Base-by-base conservation (phyloP, 148 eudicot genomes). In the Rhododendron henanense region DNA sequence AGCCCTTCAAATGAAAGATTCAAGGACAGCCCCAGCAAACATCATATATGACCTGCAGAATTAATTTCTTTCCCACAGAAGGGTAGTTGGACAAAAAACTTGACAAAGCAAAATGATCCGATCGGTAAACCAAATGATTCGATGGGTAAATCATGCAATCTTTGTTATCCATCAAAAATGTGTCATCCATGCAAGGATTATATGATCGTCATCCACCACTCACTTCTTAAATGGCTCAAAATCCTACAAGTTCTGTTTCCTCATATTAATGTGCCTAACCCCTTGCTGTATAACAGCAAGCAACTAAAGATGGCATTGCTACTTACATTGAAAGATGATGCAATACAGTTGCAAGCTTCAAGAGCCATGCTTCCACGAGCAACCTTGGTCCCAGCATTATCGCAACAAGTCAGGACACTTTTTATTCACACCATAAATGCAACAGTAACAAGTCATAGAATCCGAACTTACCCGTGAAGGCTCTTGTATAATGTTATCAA, bases 311-410 rank as follows among this genome's bases (percentile, higher is more conserved):
- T 53, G 10, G 47, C 21, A 37, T 31, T 23, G 79, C 69, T 77
- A 88, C 90, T 85, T 86, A 94, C 98, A 85, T 74, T 73, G 85
- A 91, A 87, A 86, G 88, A 87, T 61, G 92, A 89, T 57, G 93
- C 91, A 53, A 94, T 84, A 84, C 94, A 91, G 85, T 93, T 93
- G 90, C 98, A 94, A 87, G 91, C 92, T 81, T 94, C 98, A 81
- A 94, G 98, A 28, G 98, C 98, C 85, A 93, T 73, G 82, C 77
- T 92, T 88, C 98, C 98, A 53, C 98, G 94, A 81, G 84, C 86
- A 89, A 84, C 92, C 96, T 94, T 67, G 39, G 83, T 59, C 28
- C 76, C 53, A 87, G 63, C 53, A 88, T 79, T 81, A 21, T 41
- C 55, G 14, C 18, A 39, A 75, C 13, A 37, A 86, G 86, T 88